phyloP scores from a whole-genome alignment of 306 rosid species.

The Lathyrus tuberosus region DNA sequence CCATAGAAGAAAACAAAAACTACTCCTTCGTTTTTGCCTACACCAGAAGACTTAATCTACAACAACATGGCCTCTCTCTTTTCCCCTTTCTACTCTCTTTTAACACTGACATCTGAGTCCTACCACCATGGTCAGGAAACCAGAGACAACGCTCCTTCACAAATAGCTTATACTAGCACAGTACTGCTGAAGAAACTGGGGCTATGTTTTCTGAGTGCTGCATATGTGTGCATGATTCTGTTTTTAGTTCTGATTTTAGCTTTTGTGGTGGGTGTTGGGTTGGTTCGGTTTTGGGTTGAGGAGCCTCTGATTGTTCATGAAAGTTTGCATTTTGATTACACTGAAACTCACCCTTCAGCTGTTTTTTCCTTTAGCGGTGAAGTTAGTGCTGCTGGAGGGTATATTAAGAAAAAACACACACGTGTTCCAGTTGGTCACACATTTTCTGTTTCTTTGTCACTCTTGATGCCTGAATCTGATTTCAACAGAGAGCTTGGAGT shows the following conservation, averaged over 20 bases:
- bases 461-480: constrained; percentile 83
- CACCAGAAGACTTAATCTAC: constrained; percentile 59
- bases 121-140: constrained; percentile 53
- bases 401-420: constrained; percentile 38
- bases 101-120: constrained; percentile 49
- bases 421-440: constrained; percentile 76
- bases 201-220: constrained; percentile 58
- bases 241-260: constrained; percentile 50
- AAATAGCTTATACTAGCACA: constrained; percentile 29
- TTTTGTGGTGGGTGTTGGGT: constrained; percentile 48
- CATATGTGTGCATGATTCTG: constrained; percentile 59
- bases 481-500: constrained; percentile 71
- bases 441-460: constrained; percentile 52
- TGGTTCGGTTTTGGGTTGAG: constrained; percentile 66
- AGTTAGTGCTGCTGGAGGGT: constrained; percentile 3
- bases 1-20: constrained; percentile 42
- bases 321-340: constrained; percentile 69
- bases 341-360: constrained; percentile 62
- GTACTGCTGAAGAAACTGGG: constrained; percentile 53
- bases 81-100: constrained; percentile 47
- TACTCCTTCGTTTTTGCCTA: constrained; percentile 27
- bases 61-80: constrained; percentile 45
- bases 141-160: constrained; percentile 42
- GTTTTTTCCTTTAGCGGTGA: constrained; percentile 46
- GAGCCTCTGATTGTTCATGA: constrained; percentile 64